Base-by-base conservation (phyloP, 1,284 basidiomycete species). In the Earliella scabrosa region DNA sequence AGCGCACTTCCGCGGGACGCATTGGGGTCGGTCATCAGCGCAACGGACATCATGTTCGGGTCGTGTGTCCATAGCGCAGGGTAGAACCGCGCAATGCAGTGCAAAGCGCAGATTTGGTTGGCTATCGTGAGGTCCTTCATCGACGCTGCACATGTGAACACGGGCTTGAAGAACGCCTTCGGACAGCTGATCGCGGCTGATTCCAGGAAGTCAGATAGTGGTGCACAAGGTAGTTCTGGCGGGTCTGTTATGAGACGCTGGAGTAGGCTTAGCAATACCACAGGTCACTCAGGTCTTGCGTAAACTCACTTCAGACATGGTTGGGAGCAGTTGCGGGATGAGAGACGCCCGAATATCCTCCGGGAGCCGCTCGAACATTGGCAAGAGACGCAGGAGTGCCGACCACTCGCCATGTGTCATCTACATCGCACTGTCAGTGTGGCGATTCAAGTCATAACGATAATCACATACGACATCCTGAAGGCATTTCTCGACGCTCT, bases 41-140 rank as follows among this genome's bases (percentile, higher is more conserved):
- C 88, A 4, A 92, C 81, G 3, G 84, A 76, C 56, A 92, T 75
- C 90, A 93, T 93, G 64, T 92, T 88, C 2, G 87, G 78, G 69
- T 92, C 86, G 20, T 83, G 78, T 2, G 78, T 80, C 90, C 88
- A 92, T 65, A 86, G 85, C 52, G 82, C 81, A 0, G 82, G 77
- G 11, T 91, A 69, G 61, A 83, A 80, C 13, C 74, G 76, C 3
- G 82, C 74, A 29, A 90, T 59, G 0, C 79, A 74, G 13, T 74
- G 71, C 27, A 92, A 69, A 0, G 80, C 73, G 44, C 81, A 79
- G 0, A 92, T 77, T 56, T 89, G 82, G 36, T 79, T 81, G 4
- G 81, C 71, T 2, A 91, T 76, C 0, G 81, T 79, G 14, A 82
- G 65, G 35, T 85, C 81, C 57, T 84, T 85, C 21, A 78, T 77